Conservation (phyloP, 2,329 filamentous ascomycete genomes). For the Ceratocystis smalleyi region DNA sequence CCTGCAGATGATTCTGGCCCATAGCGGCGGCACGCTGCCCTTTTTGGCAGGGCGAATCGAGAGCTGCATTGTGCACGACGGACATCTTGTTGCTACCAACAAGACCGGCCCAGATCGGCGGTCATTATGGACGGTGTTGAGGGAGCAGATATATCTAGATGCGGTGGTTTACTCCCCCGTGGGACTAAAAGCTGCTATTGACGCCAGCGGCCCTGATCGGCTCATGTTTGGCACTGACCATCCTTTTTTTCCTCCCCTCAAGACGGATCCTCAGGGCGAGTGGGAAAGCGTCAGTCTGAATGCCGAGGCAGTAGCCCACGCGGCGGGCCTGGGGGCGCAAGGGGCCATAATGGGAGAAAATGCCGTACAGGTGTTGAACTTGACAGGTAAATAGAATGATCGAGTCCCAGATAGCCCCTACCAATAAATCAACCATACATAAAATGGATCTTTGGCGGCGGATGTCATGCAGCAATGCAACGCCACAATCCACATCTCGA, state of each 20-base stretch:
- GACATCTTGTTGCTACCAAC: slow-evolving; percentile 51
- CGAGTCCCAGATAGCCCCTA: not conserved
- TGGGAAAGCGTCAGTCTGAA: slow-evolving; percentile 53
- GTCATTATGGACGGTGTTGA: slow-evolving; percentile 40
- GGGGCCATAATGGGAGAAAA: slow-evolving; percentile 44
- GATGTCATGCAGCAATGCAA: not conserved
- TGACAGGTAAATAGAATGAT: slow-evolving; percentile 12
- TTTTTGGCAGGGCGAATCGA: slow-evolving; percentile 81
- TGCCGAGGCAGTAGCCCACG: slow-evolving; percentile 36
- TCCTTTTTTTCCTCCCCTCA: slow-evolving; percentile 68
- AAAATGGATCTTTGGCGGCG: not conserved
- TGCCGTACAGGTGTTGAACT: slow-evolving; percentile 36
- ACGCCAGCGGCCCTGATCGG: slow-evolving; percentile 50
- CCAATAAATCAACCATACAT: not conserved
- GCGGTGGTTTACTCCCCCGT: slow-evolving; percentile 70
- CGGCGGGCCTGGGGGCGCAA: slow-evolving; percentile 32
- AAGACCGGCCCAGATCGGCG: slow-evolving; percentile 34
- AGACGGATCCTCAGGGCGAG: slow-evolving; percentile 42
- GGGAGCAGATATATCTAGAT: slow-evolving; percentile 71
- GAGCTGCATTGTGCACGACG: slow-evolving; percentile 73
- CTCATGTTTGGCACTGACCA: slow-evolving; percentile 73
- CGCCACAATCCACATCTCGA: not conserved
- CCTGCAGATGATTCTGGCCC: slow-evolving; percentile 64
- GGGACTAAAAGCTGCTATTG: slow-evolving; percentile 54
- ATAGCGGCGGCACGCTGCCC: slow-evolving; percentile 76